Evolutionary conservation across 257 asterid genomes (phyloP).

Genomic region (Solanum chmielewskii): DNA sequence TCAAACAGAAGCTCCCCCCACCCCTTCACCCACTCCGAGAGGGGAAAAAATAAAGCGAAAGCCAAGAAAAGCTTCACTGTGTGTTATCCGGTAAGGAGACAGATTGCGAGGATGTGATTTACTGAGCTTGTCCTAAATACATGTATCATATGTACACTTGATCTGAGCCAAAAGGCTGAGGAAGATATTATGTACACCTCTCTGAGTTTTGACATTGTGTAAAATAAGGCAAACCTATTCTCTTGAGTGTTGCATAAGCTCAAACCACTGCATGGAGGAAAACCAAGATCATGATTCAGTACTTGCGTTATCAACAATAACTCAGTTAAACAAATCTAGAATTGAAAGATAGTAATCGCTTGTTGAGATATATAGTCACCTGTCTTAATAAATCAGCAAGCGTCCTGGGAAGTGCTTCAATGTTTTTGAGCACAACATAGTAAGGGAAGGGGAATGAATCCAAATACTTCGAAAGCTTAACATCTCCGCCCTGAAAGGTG

Average conservation of each 20-base stretch:
- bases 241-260: constrained; percentile 70
- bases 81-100: neutral
- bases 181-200: constrained; percentile 20
- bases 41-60: neutral
- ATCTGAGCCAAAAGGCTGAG: constrained; percentile 47
- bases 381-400: constrained; percentile 90
- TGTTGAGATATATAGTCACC: constrained; percentile 13
- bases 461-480: constrained; percentile 36
- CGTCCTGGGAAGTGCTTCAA: constrained; percentile 82
- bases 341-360: neutral
- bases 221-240: constrained; percentile 8
- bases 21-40: neutral
- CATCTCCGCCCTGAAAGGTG: constrained; percentile 23
- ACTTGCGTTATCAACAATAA: neutral
- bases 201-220: neutral
- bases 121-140: neutral
- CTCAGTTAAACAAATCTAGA: neutral
- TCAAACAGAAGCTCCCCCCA: neutral
- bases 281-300: neutral
- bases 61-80: neutral
- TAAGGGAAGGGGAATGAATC: constrained; percentile 89
- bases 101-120: neutral
- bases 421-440: constrained; percentile 71
- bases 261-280: constrained; percentile 65
- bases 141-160: constrained; percentile 19